These are phyloP conservation scores for Mycosphaerella arachidis DNA, from an alignment of 2,329 filamentous ascomycete species.

Conservation along the genomic window DNA sequence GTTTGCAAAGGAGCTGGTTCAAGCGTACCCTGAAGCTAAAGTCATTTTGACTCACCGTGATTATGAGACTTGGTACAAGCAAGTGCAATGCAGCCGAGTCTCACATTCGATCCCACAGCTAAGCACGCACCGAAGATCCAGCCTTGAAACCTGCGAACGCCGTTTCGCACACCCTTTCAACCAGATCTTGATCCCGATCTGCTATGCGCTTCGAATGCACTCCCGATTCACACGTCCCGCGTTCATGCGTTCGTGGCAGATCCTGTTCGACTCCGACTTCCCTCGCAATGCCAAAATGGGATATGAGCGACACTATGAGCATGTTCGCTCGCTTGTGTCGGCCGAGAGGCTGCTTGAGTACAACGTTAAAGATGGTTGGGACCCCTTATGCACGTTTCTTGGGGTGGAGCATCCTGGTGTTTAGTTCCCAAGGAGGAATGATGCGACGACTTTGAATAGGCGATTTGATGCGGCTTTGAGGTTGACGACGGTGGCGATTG, in stretches of 20 bases:
- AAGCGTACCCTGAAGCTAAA: constrained; percentile 13
- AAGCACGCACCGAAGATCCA: too few species aligned
- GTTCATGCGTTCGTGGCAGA: too few species aligned
- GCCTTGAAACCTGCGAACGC: too few species aligned
- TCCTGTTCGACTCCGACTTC: neutral
- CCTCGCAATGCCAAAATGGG: constrained; percentile 6
- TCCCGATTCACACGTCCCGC: too few species aligned
- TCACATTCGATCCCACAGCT: constrained; percentile 8
- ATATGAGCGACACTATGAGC: constrained; percentile 8
- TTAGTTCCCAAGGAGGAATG: constrained; percentile 12
- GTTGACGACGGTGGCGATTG: too few species aligned
- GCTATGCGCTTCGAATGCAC: too few species aligned
- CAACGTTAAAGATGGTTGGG: constrained; percentile 9
- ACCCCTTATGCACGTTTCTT: constrained; percentile 14
- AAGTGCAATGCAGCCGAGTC: constrained; percentile 51
- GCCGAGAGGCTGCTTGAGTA: constrained; percentile 10
- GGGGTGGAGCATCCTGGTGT: constrained; percentile 8
- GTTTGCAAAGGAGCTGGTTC: constrained; percentile 17
- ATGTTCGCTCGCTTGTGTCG: constrained; percentile 3
- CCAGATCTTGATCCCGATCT: too few species aligned
- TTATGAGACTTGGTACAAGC: constrained; percentile 31
- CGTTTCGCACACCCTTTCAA: too few species aligned
- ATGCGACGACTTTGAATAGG: neutral
- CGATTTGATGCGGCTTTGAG: too few species aligned
- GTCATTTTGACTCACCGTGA: constrained; percentile 9